Base-by-base conservation (phyloP, 176 grass and related monocot genomes). In the Carex pumila region DNA sequence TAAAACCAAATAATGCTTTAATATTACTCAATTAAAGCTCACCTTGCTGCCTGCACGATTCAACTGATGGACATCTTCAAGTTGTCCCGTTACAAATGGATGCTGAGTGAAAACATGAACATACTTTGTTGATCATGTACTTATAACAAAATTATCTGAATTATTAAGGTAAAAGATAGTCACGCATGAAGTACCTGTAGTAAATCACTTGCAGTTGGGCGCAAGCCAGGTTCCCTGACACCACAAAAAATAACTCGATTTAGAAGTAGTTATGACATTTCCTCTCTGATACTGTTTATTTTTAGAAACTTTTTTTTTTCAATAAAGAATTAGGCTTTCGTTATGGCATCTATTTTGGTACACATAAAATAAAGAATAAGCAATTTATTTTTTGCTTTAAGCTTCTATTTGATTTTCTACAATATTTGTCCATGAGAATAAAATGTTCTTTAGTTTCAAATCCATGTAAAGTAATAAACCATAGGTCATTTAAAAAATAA, bases 41-140 rank as follows among this genome's bases (percentile, higher is more conserved):
- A 99, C 96, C 89, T 89, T 85, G 65, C 79, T 71, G 78, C 60
- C 36, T 74, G 81, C 39, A 14, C 21, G 84, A 84, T 89, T 89
- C 60, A 84, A 78, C 81, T 79, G 77, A 62, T 90, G 89, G 7
- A 61, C 53, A 43, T 92, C 73, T 3, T 82, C 79, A 18, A 83
- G 70, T 83, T 99, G 88, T 86, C 90, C 91, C 21, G 93, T 95
- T 84, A 99, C 93, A 88, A 99, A 99, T 45, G 93, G 89, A 85
- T 99, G 96, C 96, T 99, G 85, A 63, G 87, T 85, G 21, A 81
- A 87, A 84, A 79, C 53, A 79, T 86, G 88, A 80, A 82, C 86
- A 49, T 86, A 66, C 92, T 14, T 79, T 85, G 14, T 78, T 78
- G 25, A 78, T 78, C 34, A 25, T 57, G 56, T 57, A 32, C 73